Evolutionary conservation across 306 rosid species (phyloP).

Genomic region (Biancaea sappan): DNA sequence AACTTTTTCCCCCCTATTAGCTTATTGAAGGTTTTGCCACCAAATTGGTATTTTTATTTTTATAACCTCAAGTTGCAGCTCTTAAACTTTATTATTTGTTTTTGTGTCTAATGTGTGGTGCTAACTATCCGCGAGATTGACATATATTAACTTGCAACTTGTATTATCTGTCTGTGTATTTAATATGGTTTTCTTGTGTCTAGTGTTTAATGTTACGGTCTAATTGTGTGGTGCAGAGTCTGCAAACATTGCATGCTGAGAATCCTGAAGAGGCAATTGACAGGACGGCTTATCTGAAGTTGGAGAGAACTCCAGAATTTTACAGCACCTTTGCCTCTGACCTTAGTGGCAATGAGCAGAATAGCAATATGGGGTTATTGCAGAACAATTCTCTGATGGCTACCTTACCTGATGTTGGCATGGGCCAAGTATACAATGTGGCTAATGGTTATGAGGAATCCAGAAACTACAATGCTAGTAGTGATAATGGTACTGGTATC

Average conservation of each 20-base stretch:
- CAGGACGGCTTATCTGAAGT: conserved; percentile 8
- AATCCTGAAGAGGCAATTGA: conserved; percentile 36
- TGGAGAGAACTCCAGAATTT: conserved; percentile 17
- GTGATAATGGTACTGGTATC: conserved; percentile 44
- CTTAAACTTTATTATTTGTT: background rate
- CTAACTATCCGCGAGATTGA: background rate
- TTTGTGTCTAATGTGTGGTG: background rate
- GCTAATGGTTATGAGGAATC: conserved; percentile 35
- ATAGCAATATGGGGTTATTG: conserved; percentile 18
- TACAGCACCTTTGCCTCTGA: conserved; percentile 13
- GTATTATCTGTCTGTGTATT: conserved; percentile 7
- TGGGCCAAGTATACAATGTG: conserved; percentile 32
- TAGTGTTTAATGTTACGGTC: conserved; percentile 18
- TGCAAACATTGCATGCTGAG: conserved; percentile 30
- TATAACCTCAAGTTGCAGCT: background rate
- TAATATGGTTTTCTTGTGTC: conserved; percentile 16
- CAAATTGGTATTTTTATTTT: conserved; percentile 8
- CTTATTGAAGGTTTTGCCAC: conserved; percentile 22
- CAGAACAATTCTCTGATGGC: conserved; percentile 33
- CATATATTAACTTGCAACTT: background rate
- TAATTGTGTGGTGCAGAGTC: conserved; percentile 41
- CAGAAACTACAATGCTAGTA: conserved; percentile 32
- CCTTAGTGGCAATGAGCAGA: conserved; percentile 1
- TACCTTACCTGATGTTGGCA: conserved; percentile 33
- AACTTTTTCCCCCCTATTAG: background rate